Base-by-base conservation (phyloP, 2,329 filamentous ascomycete species). In the Fusarium sp. region DNA sequence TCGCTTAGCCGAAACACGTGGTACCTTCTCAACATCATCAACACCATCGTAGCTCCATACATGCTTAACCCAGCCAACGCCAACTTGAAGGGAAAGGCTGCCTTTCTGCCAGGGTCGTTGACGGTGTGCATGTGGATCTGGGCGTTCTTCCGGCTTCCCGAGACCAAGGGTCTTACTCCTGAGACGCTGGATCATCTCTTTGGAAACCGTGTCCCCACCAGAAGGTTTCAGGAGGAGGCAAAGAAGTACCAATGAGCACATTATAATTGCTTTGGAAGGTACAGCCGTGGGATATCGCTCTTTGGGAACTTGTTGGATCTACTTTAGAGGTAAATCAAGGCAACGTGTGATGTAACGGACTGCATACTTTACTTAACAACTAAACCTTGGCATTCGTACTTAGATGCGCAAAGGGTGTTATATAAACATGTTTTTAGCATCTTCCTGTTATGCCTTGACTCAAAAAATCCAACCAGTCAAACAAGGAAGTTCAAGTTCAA, bases 141-240 rank as follows among this genome's bases (percentile, higher is more conserved):
- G 80, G 80, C 84, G 2, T 86, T 78, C 69, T 86, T 85, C 73
- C 83, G 82, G 30, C 72, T 86, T 10, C 85, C 85, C 10, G 86
- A 88, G 75, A 82, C 84, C 1, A 83, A 83, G 48, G 84, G 80
- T 2, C 80, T 83, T 44, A 84, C 83, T 0, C 82, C 86, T 39
- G 84, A 85, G 64, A 85, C 87, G 76, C 79, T 88, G 13, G 85
- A 87, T 58, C 78, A 82, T 10, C 67, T 88, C 46, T 88, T 88
- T 72, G 79, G 82, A 48, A 76, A 76, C 39, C 75, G 68, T 54
- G 75, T 81, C 7, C 68, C 80, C 4, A 80, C 82, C 2, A 75
- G 81, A 13, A 78, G 81, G 50, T 84, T 82, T 30, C n/a, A 13
- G 7, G 31, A 16, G 23, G 55, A 59, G 44, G 23, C 55, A 7